phyloP scores from a whole-genome alignment of 208 protist species.

The Borovskyia barvae region DNA sequence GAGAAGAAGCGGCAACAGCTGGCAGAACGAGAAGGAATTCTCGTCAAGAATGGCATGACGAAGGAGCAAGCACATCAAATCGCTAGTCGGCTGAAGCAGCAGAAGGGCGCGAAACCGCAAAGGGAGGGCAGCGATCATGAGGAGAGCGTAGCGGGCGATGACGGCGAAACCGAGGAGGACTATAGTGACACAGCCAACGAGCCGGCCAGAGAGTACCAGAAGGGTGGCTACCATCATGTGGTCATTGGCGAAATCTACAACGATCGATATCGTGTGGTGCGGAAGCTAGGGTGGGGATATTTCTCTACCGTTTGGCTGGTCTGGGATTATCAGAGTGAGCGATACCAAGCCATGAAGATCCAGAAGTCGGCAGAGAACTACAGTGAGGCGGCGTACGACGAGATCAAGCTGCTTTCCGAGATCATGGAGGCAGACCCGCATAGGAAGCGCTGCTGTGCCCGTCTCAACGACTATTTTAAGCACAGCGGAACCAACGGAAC shows the following conservation, averaged over 20 bases:
- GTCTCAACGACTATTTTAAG: constrained; percentile 89
- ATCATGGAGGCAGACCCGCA: constrained; percentile 80
- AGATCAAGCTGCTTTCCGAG: constrained; percentile 78
- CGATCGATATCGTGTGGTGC: constrained; percentile 91
- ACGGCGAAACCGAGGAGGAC: constrained; percentile 64
- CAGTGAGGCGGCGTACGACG: constrained; percentile 79
- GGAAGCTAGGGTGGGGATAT: constrained; percentile 99
- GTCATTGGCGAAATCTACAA: constrained; percentile 93
- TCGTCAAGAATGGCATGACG: constrained; percentile 72
- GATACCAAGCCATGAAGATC: constrained; percentile 83
- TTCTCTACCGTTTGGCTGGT: constrained; percentile 99
- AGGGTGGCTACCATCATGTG: constrained; percentile 97
- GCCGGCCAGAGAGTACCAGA: constrained; percentile 80
- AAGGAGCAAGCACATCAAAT: constrained; percentile 52
- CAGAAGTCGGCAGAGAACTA: constrained; percentile 82
- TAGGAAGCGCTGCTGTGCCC: constrained; percentile 67
- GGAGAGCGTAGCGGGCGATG: constrained; percentile 36
- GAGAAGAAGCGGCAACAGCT: constrained; percentile 37
- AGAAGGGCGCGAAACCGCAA: constrained; percentile 37
- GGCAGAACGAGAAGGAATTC: constrained; percentile 36
- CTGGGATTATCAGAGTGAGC: constrained; percentile 94
- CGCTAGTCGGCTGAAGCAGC: constrained; percentile 31
- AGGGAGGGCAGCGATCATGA: constrained; percentile 48
- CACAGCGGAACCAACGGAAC: constrained; percentile 84
- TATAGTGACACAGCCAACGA: constrained; percentile 89